These are phyloP conservation scores for Wickerhamomyces alni DNA, from an alignment of 805 yeast species.

Conservation along the genomic window DNA sequence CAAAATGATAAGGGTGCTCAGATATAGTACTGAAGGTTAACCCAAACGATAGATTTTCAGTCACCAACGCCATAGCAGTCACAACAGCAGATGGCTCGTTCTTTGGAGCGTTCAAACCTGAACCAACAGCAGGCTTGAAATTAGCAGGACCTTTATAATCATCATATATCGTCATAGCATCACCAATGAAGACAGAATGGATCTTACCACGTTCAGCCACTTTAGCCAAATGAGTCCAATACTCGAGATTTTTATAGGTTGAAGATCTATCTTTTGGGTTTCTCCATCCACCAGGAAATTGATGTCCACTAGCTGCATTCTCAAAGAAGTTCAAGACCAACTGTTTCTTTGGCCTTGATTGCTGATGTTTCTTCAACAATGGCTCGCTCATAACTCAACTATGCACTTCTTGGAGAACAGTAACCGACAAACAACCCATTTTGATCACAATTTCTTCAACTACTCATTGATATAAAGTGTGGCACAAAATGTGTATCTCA, in stretches of 20 bases:
- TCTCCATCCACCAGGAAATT: constrained; percentile 9
- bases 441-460: too few relatives aligned
- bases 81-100: constrained; percentile 32
- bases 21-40: constrained; percentile 33
- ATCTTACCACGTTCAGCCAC: constrained; percentile 30
- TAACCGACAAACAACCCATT: too few relatives aligned
- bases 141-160: constrained; percentile 24
- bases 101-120: constrained; percentile 21
- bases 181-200: constrained; percentile 31
- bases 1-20: constrained; percentile 34
- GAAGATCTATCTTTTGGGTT: constrained; percentile 7
- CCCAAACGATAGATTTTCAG: constrained; percentile 31
- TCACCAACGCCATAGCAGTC: constrained; percentile 35
- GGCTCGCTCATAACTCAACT: constrained; percentile 5
- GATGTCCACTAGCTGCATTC: constrained; percentile 13
- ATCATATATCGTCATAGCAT: constrained; percentile 32
- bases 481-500: too few relatives aligned
- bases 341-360: constrained; percentile 1
- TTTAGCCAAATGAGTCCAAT: constrained; percentile 32
- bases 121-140: constrained; percentile 8
- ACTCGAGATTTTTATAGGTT: constrained; percentile 17
- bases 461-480: too few relatives aligned
- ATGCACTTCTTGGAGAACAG: too few relatives aligned
- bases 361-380: constrained; percentile 2
- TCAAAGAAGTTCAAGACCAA: constrained; percentile 10